Percentiles rank a stretch among this genome's conserved stretches.
phyloP scores from a whole-genome alignment of 495 filamentous ascomycete genomes.

The Penicillium paxilli region DNA sequence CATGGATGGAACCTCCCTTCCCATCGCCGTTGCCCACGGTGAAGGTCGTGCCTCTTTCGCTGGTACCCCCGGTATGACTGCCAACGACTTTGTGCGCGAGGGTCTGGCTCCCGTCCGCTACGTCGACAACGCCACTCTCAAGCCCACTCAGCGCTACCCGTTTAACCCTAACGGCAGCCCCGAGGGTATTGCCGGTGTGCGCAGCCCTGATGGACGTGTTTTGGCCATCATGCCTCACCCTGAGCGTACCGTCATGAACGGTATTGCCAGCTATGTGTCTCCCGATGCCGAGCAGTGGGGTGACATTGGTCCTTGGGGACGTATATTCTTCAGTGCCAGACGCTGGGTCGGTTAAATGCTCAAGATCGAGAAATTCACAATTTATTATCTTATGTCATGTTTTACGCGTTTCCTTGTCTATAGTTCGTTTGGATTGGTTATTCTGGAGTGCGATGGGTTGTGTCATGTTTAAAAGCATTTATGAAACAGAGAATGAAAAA shows the following conservation, averaged over 20 bases:
- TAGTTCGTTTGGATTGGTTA: constrained; percentile 10
- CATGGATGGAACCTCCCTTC: constrained; percentile 81
- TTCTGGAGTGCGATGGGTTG: constrained; percentile 11
- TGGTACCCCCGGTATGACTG: constrained; percentile 32
- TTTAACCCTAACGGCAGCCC: constrained; percentile 93
- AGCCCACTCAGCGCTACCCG: constrained; percentile 80
- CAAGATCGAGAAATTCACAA: neutral
- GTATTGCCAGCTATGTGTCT: constrained; percentile 77
- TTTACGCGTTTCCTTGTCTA: constrained; percentile 11
- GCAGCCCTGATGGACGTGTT: constrained; percentile 78
- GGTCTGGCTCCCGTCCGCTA: constrained; percentile 75
- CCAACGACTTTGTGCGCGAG: constrained; percentile 55
- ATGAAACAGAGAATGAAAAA: constrained; percentile 10
- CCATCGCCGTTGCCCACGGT: constrained; percentile 88
- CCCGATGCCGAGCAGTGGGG: constrained; percentile 70
- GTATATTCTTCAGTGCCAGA: constrained; percentile 77
- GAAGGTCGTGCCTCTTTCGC: constrained; percentile 86
- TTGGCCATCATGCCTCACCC: constrained; percentile 97
- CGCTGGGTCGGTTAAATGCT: constrained; percentile 75
- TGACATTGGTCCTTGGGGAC: constrained; percentile 84
- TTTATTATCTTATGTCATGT: neutral
- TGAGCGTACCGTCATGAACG: constrained; percentile 84
- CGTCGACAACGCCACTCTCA: constrained; percentile 71
- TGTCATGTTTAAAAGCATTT: constrained; percentile 14
- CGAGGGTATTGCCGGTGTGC: constrained; percentile 80